Evolutionary conservation across 257 asterid species (phyloP), one percentile per base, ranked within the genome.

Genomic region (Verbena officinalis): DNA sequence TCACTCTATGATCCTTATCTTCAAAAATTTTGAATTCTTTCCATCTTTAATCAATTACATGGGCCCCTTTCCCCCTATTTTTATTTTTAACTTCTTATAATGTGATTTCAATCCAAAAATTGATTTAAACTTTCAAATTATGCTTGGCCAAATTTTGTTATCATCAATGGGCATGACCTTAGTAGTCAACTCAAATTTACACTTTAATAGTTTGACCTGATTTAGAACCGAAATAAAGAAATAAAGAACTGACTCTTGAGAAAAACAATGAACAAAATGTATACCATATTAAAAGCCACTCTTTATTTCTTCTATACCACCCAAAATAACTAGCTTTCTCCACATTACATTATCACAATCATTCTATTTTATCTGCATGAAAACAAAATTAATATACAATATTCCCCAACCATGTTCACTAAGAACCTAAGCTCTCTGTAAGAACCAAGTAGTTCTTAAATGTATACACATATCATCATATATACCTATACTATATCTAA

Each of bases 371-470:
- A 73, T 77, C 86, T 81, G 85, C 84, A 77, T n/a, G 70, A 80
- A 82, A 36, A 68, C 93, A 86, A 83, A 91, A 88, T 72, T 81
- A 88, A 89, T 86, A 89, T 86, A 89, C 95, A 91, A 84, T n/a
- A n/a, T n/a, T 76, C 91, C 79, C 86, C 90, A 83, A 74, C 75
- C 86, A 65, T 65, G 73, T 65, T 48, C 50, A 59, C 75, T 78
- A 77, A 77, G 42, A 67, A 34, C 79, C 88, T 78, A 70, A 65
- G 48, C 85, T 80, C 65, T 71, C 81, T 76, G 76, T 72, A 80
- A 80, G 82, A 73, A 77, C 83, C 68, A 72, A 77, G 76, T 66
- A 74, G 85, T 74, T 74, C 87, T 75, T 38, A 67, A 52, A 53
- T 6, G 59, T 43, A 60, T 33, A 73, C 20, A 60, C 3, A 43